phyloP scores from a whole-genome alignment of 2,329 filamentous ascomycete genomes.

The Corynespora cassiicola region DNA sequence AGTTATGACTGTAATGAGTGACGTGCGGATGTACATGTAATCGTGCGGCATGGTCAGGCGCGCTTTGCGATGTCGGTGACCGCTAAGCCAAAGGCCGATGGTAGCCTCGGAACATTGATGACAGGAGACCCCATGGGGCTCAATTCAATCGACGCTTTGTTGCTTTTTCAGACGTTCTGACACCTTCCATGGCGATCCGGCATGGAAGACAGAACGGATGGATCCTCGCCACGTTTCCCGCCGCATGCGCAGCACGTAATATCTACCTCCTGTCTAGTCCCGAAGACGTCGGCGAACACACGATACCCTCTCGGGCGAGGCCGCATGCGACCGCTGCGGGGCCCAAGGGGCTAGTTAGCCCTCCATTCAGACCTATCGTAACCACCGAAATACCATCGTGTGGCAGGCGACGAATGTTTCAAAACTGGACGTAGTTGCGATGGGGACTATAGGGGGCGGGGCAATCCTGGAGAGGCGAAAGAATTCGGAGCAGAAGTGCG shows the following conservation, averaged over 20 bases:
- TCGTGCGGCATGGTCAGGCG: slow-evolving; percentile 4
- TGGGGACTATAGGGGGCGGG: too few species aligned
- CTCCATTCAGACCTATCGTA: too few species aligned
- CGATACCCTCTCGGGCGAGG: too few species aligned
- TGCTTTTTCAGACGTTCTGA: slow-evolving; percentile 23
- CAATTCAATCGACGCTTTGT: slow-evolving; percentile 14
- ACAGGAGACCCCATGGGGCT: slow-evolving; percentile 4
- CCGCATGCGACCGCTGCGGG: too few species aligned
- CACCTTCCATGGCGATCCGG: slow-evolving; percentile 24
- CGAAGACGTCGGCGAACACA: too few species aligned
- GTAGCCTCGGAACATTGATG: slow-evolving; percentile 14
- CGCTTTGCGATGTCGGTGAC: slow-evolving; percentile 9
- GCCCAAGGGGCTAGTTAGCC: too few species aligned
- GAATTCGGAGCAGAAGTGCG: too few species aligned
- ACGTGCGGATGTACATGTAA: slow-evolving; percentile 15
- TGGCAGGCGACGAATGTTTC: too few species aligned
- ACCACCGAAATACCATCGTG: too few species aligned
- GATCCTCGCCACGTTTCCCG: slow-evolving; percentile 31
- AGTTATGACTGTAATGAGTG: slow-evolving; percentile 28
- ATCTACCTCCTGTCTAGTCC: slow-evolving; percentile 14
- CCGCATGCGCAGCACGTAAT: slow-evolving; percentile 33
- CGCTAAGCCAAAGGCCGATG: slow-evolving; percentile 18
- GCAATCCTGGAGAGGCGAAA: too few species aligned
- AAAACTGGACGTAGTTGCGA: too few species aligned
- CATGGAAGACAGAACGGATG: slow-evolving; percentile 15